phyloP scores from a whole-genome alignment of 257 asterid genomes.

The Primulina eburnea region DNA sequence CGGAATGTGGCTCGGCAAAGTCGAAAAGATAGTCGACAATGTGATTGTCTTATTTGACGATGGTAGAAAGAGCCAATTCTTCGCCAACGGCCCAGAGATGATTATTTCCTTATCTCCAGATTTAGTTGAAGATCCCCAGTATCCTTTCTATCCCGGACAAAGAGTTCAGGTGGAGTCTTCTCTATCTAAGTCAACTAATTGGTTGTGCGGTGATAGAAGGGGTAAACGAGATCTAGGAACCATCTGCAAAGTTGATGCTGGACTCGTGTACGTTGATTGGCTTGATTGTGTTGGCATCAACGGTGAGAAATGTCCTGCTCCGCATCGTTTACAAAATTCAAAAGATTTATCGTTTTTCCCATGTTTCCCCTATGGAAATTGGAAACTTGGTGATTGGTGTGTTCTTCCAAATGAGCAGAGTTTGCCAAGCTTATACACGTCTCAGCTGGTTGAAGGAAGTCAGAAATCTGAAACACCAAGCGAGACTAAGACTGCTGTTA shows the following conservation, averaged over 20 bases:
- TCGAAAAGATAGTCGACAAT: constrained; percentile 57
- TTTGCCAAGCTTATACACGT: constrained; percentile 25
- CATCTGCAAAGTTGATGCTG: constrained; percentile 63
- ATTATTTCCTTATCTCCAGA: constrained; percentile 59
- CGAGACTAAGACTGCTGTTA: constrained; percentile 43
- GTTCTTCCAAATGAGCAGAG: constrained; percentile 35
- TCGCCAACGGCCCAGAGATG: constrained; percentile 47
- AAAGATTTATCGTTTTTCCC: constrained; percentile 56
- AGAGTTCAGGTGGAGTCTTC: constrained; percentile 59
- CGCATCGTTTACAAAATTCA: constrained; percentile 48
- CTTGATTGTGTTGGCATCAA: constrained; percentile 49
- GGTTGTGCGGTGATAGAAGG: constrained; percentile 66
- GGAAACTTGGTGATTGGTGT: constrained; percentile 99
- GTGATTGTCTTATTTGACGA: constrained; percentile 63
- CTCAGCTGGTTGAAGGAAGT: constrained; percentile 27
- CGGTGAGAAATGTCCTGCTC: constrained; percentile 42
- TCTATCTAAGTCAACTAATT: constrained; percentile 40
- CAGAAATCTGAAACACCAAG: constrained; percentile 23
- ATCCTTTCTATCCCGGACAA: constrained; percentile 83
- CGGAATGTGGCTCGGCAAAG: constrained; percentile 91
- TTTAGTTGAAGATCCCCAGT: constrained; percentile 65
- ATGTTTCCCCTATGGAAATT: constrained; percentile 51
- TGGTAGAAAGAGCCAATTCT: constrained; percentile 52
- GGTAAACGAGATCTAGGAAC: constrained; percentile 53
- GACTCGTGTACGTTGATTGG: constrained; percentile 69